These are phyloP conservation scores for Fusarium burgessii DNA, from an alignment of 2,329 filamentous ascomycete species.

Conservation along the genomic window DNA sequence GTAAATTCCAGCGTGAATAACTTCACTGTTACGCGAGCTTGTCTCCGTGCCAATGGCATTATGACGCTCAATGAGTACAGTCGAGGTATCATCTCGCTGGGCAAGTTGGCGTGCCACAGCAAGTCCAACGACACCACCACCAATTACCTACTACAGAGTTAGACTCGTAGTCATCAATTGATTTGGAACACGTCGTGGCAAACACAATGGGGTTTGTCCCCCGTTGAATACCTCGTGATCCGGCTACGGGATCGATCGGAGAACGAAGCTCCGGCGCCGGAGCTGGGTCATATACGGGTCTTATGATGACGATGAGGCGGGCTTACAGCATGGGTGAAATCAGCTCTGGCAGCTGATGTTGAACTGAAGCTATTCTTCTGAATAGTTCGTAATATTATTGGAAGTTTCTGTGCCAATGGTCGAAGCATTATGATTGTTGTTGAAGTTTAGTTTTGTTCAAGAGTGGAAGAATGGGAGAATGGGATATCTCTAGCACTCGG, in stretches of 20 bases:
- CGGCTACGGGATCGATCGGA: constrained; percentile 9
- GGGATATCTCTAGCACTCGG: not conserved
- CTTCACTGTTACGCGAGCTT: constrained; percentile 91
- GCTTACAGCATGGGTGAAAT: constrained; percentile 62
- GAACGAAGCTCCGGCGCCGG: constrained; percentile 18
- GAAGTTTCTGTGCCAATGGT: not conserved
- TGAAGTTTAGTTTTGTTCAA: constrained; percentile 7
- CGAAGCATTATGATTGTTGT: constrained; percentile 32
- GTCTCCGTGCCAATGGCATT: constrained; percentile 83
- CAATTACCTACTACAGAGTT: constrained; percentile 60
- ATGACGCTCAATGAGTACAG: constrained; percentile 86
- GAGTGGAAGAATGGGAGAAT: not conserved
- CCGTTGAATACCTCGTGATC: constrained; percentile 9
- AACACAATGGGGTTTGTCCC: not conserved
- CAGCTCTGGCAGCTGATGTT: constrained; percentile 49
- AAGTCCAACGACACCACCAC: constrained; percentile 78
- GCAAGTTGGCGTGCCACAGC: constrained; percentile 82
- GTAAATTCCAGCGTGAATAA: constrained; percentile 96
- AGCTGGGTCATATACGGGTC: constrained; percentile 12
- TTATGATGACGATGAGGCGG: constrained; percentile 6
- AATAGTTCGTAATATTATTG: not conserved
- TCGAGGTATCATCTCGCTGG: constrained; percentile 69
- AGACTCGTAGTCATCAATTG: not conserved
- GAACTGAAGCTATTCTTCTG: constrained; percentile 53
- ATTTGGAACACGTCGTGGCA: not conserved